phyloP scores from a whole-genome alignment of 805 yeast genomes.

The Candida ipomoeae region DNA sequence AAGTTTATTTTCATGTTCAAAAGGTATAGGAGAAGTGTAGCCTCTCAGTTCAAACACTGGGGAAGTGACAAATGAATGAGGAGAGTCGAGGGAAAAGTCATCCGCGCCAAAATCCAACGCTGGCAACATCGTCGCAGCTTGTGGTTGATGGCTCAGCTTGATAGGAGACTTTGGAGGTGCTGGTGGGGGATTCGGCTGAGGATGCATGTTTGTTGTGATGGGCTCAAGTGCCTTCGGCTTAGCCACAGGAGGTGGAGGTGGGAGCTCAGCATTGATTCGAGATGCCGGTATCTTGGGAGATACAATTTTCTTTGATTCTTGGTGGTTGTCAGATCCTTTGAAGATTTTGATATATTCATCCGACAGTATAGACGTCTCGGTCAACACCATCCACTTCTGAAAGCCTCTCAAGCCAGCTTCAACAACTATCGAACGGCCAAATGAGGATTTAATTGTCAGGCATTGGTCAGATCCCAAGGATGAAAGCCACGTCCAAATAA shows the following conservation, averaged over 20 bases:
- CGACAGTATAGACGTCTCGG: conserved; percentile 54
- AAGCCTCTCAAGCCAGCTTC: conserved; percentile 78
- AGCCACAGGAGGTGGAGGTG: conserved; percentile 18
- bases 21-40: conserved; percentile 1
- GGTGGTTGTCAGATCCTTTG: conserved; percentile 1
- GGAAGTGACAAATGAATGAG: neutral
- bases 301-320: neutral
- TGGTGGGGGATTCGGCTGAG: neutral
- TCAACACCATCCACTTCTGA: conserved; percentile 74
- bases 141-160: neutral
- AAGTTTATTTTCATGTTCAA: conserved; percentile 3
- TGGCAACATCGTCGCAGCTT: neutral
- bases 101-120: neutral
- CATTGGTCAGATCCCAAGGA: conserved; percentile 73
- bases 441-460: conserved; percentile 54
- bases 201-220: neutral
- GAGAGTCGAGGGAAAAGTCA: conserved; percentile 1
- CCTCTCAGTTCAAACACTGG: neutral
- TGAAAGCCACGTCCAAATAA: conserved; percentile 88
- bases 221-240: conserved; percentile 5
- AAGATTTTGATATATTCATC: conserved; percentile 31
- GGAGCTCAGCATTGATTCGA: conserved; percentile 17
- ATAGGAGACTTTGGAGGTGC: neutral
- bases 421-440: conserved; percentile 78
- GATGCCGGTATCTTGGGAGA: conserved; percentile 13